Percentiles rank a stretch among this genome's conserved stretches.
Conservation (phyloP, 345 rosid species). For the Eucalyptus regnans region DNA sequence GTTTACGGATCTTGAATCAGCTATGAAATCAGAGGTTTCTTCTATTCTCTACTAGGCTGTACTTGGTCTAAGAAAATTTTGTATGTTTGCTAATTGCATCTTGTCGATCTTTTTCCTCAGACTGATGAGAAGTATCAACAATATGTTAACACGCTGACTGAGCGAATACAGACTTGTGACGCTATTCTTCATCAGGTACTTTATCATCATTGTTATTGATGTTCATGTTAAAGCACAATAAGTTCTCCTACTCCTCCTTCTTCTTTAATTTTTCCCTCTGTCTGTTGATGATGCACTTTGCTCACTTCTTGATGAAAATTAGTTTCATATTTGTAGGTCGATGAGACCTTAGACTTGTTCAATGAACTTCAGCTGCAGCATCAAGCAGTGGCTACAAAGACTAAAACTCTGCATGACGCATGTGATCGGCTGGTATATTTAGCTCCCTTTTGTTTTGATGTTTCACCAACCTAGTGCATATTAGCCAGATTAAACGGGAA, state of each 20-base stretch:
- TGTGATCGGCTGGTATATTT: conserved; percentile 77
- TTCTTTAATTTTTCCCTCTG: neutral
- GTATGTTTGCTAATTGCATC: neutral
- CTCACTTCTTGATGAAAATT: neutral
- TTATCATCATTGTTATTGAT: neutral
- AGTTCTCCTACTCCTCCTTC: neutral
- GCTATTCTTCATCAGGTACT: conserved; percentile 63
- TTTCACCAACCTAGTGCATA: neutral
- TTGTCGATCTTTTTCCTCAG: conserved; percentile 21
- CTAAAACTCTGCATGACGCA: conserved; percentile 98
- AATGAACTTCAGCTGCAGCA: conserved; percentile 81
- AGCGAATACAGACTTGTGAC: conserved; percentile 88
- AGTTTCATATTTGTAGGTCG: conserved; percentile 43
- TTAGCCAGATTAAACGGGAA: neutral
- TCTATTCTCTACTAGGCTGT: neutral
- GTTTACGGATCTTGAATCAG: conserved; percentile 97
- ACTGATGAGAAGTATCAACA: conserved; percentile 95
- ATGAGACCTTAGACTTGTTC: conserved; percentile 80
- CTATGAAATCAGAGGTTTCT: conserved; percentile 94
- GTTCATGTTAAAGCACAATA: neutral
- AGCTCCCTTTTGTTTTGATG: neutral
- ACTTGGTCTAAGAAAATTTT: neutral
- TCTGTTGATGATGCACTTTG: neutral
- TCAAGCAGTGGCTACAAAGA: conserved; percentile 91
- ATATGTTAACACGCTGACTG: conserved; percentile 67